Evolutionary conservation across 1,284 basidiomycete genomes (phyloP).

Genomic region (Ceratobasidium papillatum): DNA sequence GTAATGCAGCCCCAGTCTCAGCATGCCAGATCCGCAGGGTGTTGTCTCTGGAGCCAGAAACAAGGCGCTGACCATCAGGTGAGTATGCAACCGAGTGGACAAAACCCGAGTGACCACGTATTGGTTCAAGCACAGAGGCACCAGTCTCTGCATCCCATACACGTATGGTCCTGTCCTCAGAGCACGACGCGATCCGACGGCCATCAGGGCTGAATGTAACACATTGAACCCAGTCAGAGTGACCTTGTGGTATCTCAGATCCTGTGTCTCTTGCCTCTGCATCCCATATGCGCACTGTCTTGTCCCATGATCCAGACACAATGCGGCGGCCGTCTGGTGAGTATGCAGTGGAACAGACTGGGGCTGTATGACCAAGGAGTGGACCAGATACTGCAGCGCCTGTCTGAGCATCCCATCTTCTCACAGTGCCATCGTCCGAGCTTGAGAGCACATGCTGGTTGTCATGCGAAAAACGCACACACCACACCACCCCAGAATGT

Average conservation of each 20-base stretch:
- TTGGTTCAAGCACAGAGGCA: no score
- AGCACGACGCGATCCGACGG: conserved; percentile 3
- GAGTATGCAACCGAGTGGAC: conserved; percentile 1
- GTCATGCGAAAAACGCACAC: no score
- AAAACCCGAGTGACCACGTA: no score
- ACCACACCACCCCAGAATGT: no score
- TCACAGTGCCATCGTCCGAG: no score
- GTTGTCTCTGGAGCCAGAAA: not conserved
- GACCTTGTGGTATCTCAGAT: not conserved
- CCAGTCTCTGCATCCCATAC: conserved; percentile 37
- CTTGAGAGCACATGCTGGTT: no score
- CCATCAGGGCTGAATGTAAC: conserved; percentile 29
- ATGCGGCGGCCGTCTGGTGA: conserved; percentile 34
- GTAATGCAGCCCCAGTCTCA: not conserved
- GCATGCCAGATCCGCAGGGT: not conserved
- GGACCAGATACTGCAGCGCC: no score
- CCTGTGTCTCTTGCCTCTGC: not conserved
- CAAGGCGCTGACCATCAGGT: not conserved
- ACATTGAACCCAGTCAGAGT: conserved; percentile 27
- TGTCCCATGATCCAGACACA: conserved; percentile 12
- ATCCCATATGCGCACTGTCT: conserved; percentile 37
- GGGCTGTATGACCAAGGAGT: no score
- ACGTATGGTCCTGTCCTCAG: conserved; percentile 34
- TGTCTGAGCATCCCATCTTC: no score
- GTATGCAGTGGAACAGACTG: not conserved